A percentile compares a stretch with the other conserved stretches of the same genome.
These are phyloP conservation scores for Talaromyces marneffei DNA, from an alignment of 2,329 filamentous ascomycete species.

Conservation along the genomic window DNA sequence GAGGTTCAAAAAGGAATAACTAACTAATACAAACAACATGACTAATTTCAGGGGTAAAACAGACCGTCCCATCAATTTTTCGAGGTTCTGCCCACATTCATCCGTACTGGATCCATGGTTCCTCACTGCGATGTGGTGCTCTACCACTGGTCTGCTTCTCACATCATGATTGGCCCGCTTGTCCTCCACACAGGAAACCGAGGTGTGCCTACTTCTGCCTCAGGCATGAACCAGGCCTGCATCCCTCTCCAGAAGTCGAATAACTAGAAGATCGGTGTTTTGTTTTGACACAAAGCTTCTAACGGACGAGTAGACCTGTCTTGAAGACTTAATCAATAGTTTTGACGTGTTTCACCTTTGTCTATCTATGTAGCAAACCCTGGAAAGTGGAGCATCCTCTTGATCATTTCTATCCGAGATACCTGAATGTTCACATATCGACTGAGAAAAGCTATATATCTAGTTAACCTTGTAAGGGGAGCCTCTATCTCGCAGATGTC, in stretches of 20 bases:
- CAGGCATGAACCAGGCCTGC: background rate
- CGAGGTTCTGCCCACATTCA: constrained; percentile 2
- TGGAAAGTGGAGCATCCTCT: background rate
- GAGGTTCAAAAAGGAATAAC: background rate
- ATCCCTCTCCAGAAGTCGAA: background rate
- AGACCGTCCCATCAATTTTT: background rate
- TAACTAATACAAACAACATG: background rate
- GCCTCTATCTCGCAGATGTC: background rate
- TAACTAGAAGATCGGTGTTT: background rate
- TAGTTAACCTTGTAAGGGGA: background rate
- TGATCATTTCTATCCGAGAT: background rate
- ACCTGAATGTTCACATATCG: background rate
- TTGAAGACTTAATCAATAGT: background rate
- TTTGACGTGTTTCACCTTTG: background rate
- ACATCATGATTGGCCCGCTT: background rate
- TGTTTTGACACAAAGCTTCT: background rate
- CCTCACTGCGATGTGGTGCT: background rate
- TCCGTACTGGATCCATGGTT: constrained; percentile 9
- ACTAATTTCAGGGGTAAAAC: constrained; percentile 10
- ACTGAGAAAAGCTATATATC: background rate
- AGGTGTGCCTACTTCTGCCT: background rate
- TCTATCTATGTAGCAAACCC: background rate
- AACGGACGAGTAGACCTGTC: background rate
- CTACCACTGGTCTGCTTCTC: background rate
- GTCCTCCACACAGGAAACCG: background rate